phyloP scores from a whole-genome alignment of 2,329 filamentous ascomycete genomes.

The Penicillium thymicola region DNA sequence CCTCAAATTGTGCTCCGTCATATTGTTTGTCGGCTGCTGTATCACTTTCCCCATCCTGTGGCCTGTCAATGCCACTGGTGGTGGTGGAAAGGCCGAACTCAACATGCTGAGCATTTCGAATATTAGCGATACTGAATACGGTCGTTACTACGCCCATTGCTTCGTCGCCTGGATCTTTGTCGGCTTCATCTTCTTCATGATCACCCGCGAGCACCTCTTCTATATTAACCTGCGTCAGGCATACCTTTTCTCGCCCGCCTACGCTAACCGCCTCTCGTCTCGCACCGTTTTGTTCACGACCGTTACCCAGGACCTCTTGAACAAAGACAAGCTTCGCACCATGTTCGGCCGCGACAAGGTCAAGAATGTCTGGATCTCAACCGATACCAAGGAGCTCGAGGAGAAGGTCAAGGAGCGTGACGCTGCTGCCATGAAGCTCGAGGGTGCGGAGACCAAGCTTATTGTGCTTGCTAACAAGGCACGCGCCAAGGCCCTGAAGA shows the following conservation, averaged over 20 bases:
- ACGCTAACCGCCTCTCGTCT: conserved; percentile 81
- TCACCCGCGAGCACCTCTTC: conserved; percentile 84
- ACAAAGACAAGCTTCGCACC: conserved; percentile 70
- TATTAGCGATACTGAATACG: conserved; percentile 54
- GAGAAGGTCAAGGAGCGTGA: conserved; percentile 80
- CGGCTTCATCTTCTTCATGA: conserved; percentile 81
- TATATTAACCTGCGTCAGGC: conserved; percentile 92
- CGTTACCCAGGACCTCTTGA: conserved; percentile 74
- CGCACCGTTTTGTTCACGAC: conserved; percentile 86
- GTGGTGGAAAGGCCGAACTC: conserved; percentile 61
- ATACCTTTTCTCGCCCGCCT: conserved; percentile 80
- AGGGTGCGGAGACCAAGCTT: conserved; percentile 81
- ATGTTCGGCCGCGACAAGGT: conserved; percentile 78
- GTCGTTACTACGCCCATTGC: conserved; percentile 77
- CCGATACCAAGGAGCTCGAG: conserved; percentile 72
- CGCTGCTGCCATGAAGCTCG: conserved; percentile 74
- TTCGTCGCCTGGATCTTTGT: conserved; percentile 79
- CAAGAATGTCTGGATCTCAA: conserved; percentile 78
- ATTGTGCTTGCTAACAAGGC: conserved; percentile 74
- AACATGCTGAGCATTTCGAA: conserved; percentile 79
- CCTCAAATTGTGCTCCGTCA: conserved; percentile 71
- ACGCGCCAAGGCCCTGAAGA: conserved; percentile 66
- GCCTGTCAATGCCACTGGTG: conserved; percentile 84
- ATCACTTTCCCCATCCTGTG: conserved; percentile 87
- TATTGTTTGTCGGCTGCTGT: conserved; percentile 77